These are phyloP conservation scores for Triticum aestivum DNA, from an alignment of 176 grass and related monocot species.

Conservation along the genomic window DNA sequence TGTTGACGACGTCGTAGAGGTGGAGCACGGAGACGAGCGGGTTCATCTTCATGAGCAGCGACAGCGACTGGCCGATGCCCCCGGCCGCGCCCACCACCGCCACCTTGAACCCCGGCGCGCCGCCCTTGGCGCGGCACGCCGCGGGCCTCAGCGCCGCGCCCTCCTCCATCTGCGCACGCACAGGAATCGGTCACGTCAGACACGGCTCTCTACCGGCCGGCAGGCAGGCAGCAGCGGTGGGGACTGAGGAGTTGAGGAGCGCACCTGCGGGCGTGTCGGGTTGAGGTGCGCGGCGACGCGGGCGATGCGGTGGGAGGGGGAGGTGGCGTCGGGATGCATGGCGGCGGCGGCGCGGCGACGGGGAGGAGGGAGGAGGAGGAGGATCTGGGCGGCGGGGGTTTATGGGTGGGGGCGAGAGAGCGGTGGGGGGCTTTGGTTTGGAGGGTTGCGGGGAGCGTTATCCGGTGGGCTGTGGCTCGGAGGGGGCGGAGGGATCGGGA, in stretches of 20 bases:
- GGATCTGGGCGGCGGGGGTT: neutral
- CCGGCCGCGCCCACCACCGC: slow-evolving; percentile 86
- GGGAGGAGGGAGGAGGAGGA: neutral
- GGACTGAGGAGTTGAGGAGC: neutral
- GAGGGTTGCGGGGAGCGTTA: slow-evolving; percentile 30
- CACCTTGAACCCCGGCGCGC: slow-evolving; percentile 83
- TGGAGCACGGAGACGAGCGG: slow-evolving; percentile 92
- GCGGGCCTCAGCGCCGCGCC: slow-evolving; percentile 47
- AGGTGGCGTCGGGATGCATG: slow-evolving; percentile 48
- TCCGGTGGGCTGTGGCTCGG: slow-evolving; percentile 47
- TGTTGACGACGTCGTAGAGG: slow-evolving; percentile 95
- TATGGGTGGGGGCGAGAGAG: neutral
- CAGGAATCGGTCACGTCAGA: neutral
- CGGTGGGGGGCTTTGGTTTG: neutral
- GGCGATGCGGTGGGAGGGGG: slow-evolving; percentile 56
- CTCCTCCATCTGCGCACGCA: slow-evolving; percentile 48
- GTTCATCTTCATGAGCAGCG: slow-evolving; percentile 99
- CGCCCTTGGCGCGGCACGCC: slow-evolving; percentile 83
- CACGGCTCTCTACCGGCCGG: too few relatives aligned
- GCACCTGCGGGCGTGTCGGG: slow-evolving; percentile 57
- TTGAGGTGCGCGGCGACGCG: slow-evolving; percentile 77
- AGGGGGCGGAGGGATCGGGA: slow-evolving; percentile 16
- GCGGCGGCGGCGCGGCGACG: neutral
- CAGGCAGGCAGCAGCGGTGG: neutral
- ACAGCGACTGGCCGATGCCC: slow-evolving; percentile 87